These are phyloP conservation scores for Daldinia caldariorum DNA, from an alignment of 495 filamentous ascomycete genomes.

Conservation along the genomic window DNA sequence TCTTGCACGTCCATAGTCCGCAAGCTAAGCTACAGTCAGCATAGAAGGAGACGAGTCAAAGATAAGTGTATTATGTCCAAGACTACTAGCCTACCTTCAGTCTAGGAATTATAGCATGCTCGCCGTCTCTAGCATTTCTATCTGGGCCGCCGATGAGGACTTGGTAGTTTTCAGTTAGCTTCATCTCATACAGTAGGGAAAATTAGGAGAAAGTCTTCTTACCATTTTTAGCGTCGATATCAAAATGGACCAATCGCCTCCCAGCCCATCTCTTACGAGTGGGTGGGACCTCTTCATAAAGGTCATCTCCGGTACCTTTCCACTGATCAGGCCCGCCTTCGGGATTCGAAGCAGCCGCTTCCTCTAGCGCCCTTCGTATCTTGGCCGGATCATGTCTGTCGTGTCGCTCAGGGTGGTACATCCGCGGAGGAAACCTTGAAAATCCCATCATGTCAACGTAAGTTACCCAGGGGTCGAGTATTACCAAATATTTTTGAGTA, in stretches of 20 bases:
- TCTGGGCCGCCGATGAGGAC: conserved; percentile 33
- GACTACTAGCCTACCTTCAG: conserved; percentile 20
- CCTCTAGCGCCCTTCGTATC: not conserved
- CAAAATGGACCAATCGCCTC: conserved; percentile 36
- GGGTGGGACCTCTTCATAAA: conserved; percentile 31
- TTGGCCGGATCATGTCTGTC: not conserved
- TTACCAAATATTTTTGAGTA: not conserved
- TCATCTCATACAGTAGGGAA: not conserved
- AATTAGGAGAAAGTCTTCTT: conserved; percentile 3
- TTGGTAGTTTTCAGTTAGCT: conserved; percentile 9
- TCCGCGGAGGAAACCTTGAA: conserved; percentile 29
- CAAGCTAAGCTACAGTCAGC: conserved; percentile 28
- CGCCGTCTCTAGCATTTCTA: not conserved
- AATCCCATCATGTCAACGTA: not conserved
- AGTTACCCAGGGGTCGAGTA: not conserved
- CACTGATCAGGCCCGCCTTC: not conserved
- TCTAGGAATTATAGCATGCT: conserved; percentile 33
- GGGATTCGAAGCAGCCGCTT: not conserved
- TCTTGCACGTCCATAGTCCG: conserved; percentile 20
- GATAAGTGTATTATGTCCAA: not conserved
- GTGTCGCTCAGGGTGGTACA: conserved; percentile 32
- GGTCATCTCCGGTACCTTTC: conserved; percentile 16
- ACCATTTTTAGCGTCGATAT: conserved; percentile 38
- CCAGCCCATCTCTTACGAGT: conserved; percentile 23
- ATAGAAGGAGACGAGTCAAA: not conserved